A percentile compares a stretch with the other conserved stretches of the same genome.
Evolutionary conservation across 768 basidiomycete genomes (phyloP).

Genomic region (Phylloporus scabripes): DNA sequence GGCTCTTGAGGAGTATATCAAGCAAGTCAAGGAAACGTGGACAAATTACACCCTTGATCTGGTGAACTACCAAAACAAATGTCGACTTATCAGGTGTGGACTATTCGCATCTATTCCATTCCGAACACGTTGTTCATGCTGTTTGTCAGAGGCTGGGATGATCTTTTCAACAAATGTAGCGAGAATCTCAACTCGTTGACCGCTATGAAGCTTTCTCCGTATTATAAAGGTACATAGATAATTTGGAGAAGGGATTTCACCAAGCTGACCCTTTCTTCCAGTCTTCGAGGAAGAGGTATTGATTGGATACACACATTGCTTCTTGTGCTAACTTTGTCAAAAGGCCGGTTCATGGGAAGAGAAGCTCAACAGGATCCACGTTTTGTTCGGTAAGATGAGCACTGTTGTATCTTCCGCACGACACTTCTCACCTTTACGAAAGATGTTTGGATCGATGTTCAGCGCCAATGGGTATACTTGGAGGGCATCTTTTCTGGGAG

Average conservation of each 20-base stretch:
- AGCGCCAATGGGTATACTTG: slow-evolving; percentile 98
- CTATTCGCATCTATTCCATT: background rate
- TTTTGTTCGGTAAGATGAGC: slow-evolving; percentile 74
- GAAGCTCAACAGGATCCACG: slow-evolving; percentile 93
- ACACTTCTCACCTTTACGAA: slow-evolving; percentile 7
- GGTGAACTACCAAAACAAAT: slow-evolving; percentile 98
- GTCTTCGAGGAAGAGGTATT: slow-evolving; percentile 85
- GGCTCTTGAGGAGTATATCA: slow-evolving; percentile 93
- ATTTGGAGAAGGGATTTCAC: background rate
- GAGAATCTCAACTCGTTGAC: slow-evolving; percentile 94
- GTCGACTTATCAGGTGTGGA: slow-evolving; percentile 79
- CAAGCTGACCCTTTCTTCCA: slow-evolving; percentile 24
- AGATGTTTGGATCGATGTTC: slow-evolving; percentile 99
- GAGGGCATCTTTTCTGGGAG: slow-evolving; percentile 99
- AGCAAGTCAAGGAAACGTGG: slow-evolving; percentile 97
- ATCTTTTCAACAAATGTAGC: slow-evolving; percentile 92
- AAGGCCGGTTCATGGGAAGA: slow-evolving; percentile 93
- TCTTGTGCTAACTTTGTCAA: slow-evolving; percentile 6
- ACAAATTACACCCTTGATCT: slow-evolving; percentile 92
- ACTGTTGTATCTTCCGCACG: background rate
- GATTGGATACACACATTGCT: background rate
- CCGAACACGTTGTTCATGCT: slow-evolving; percentile 4
- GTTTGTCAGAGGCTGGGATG: slow-evolving; percentile 82
- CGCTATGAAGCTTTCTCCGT: slow-evolving; percentile 97
- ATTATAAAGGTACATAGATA: slow-evolving; percentile 76